Percentiles rank a stretch among this genome's conserved stretches.
Conservation (phyloP, 768 basidiomycete species). For the Tylopilus intermedius region DNA sequence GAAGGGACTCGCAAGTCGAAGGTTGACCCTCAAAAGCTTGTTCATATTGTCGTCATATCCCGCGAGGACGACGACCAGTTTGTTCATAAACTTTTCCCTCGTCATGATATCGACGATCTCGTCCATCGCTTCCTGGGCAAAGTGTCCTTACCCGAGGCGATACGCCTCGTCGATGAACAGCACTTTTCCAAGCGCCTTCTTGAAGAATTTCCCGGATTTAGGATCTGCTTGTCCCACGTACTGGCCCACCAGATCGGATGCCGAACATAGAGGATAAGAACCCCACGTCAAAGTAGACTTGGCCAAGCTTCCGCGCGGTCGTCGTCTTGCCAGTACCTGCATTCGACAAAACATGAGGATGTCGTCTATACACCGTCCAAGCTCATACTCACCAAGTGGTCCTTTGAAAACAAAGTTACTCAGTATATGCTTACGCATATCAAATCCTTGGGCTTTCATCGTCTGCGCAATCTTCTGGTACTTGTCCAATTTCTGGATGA, state of each 20-base stretch:
- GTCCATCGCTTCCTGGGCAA: constrained; percentile 68
- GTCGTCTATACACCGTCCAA: background rate
- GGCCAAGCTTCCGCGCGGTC: constrained; percentile 55
- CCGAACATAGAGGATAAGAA: constrained; percentile 53
- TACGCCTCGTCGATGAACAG: constrained; percentile 74
- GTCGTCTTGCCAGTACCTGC: constrained; percentile 64
- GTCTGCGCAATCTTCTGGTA: constrained; percentile 48
- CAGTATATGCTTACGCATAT: constrained; percentile 50
- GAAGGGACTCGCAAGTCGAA: constrained; percentile 65
- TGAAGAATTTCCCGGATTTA: constrained; percentile 54
- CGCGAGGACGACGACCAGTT: constrained; percentile 17
- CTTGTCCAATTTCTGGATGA: constrained; percentile 43
- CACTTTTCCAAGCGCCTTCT: constrained; percentile 62
- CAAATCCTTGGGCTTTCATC: constrained; percentile 38
- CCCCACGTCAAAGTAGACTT: constrained; percentile 63
- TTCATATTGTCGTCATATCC: too few species aligned
- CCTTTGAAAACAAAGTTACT: constrained; percentile 69
- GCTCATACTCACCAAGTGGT: constrained; percentile 49
- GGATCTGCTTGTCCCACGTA: constrained; percentile 72
- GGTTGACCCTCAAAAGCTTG: constrained; percentile 47
- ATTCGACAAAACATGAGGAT: background rate
- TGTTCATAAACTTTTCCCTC: constrained; percentile 49
- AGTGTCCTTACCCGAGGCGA: constrained; percentile 53
- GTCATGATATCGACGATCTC: constrained; percentile 64
- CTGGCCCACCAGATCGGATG: constrained; percentile 63